These are phyloP conservation scores for Amanita molliuscula DNA, from an alignment of 768 basidiomycete genomes.

Conservation along the genomic window DNA sequence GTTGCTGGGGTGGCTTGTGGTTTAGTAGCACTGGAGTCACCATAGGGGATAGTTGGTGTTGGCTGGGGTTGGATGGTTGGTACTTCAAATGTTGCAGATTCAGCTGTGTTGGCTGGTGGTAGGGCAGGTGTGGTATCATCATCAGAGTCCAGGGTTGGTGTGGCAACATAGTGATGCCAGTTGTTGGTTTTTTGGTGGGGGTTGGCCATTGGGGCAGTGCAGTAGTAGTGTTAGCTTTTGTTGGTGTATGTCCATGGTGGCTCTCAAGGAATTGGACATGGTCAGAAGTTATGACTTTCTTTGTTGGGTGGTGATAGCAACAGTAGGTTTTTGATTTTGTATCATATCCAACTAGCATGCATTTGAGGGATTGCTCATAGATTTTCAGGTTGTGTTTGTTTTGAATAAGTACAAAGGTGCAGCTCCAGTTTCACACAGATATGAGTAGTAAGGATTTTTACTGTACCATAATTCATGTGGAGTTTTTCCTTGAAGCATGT, in stretches of 20 bases:
- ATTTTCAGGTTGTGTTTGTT: slow-evolving; percentile 16
- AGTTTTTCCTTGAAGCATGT: slow-evolving; percentile 6
- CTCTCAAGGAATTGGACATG: too few relatives aligned
- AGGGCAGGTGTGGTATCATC: too few relatives aligned
- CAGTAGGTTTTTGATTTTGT: slow-evolving; percentile 1
- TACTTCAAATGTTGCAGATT: too few relatives aligned
- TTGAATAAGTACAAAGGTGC: slow-evolving; percentile 15
- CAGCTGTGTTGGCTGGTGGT: too few relatives aligned
- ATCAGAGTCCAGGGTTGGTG: too few relatives aligned
- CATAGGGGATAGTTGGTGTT: too few relatives aligned
- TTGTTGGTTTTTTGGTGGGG: too few relatives aligned
- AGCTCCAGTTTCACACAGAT: slow-evolving; percentile 21
- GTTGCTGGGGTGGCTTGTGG: not conserved
- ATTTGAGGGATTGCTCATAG: not conserved
- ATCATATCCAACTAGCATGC: not conserved
- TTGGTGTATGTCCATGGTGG: not conserved
- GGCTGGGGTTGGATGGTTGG: too few relatives aligned
- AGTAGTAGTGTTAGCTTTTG: not conserved
- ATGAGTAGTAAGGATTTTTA: slow-evolving; percentile 13
- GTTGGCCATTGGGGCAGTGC: not conserved
- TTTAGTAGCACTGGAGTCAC: too few relatives aligned
- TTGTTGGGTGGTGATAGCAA: not conserved
- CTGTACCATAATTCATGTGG: slow-evolving; percentile 13
- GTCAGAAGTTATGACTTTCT: not conserved
- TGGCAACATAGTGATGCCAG: too few relatives aligned